Evolutionary conservation across 2,329 filamentous ascomycete genomes (phyloP), one percentile per base, ranked within the genome.

Genomic region (Zasmidium cellare): DNA sequence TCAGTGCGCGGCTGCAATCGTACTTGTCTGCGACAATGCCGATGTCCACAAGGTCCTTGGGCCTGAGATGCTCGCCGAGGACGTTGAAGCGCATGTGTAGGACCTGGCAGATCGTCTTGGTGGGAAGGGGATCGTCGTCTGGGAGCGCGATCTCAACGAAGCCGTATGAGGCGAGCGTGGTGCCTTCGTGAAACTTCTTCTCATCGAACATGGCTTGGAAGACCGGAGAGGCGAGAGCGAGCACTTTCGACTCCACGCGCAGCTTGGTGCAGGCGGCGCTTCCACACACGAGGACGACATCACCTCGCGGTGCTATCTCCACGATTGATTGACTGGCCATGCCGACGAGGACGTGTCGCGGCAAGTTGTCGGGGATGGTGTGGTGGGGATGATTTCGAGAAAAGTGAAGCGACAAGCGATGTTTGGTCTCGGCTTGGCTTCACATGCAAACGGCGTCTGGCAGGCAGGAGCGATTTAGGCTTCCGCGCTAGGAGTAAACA

Each of bases 11-110:
- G 9, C 51, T 48, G 14, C 52, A 55, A 24, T 59, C 57, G 47
- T 48, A 59, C 25, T 59, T 56, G 52, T 59, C 57, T 16, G 53
- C 49, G 7, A 52, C 28, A 9, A 52, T 9, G 2, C 51, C 48
- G 16, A 59, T 38, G 2, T 23, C 41, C 2, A 47, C 20, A 12
- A 55, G 12, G 2, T 52, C 25, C 47, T 9, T 3, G 12, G 9
- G 16, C 16, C 5, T 28, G 6, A 7, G 9, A 5, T 28, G 5
- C 7, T 28, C 28, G 5, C 2, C 9, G 9, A 28, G 7, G 22
- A 50, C 28, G n/a, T 50, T 31, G 23, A n/a, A 9, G 9, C 20
- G 5, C 23, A 50, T 50, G n/a, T 58, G 56, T 16, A 56, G 44
- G 18, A 56, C 11, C 16, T 49, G 23, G 41, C 57, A 59, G 20